Base-by-base conservation (phyloP, 106 monocot genomes). In the Platanthera zijinensis region DNA sequence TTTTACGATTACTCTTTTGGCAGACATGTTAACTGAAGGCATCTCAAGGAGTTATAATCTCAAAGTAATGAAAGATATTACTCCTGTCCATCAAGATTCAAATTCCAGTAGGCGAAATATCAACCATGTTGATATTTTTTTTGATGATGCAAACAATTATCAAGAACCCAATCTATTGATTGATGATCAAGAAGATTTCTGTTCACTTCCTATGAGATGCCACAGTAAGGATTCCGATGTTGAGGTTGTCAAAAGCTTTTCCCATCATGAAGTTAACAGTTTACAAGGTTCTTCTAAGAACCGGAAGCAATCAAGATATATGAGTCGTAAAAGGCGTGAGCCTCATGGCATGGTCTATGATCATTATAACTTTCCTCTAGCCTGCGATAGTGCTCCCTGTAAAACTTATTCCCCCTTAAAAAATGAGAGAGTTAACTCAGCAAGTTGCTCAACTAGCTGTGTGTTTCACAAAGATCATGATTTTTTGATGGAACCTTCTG, bases 141-240 rank as follows among this genome's bases (percentile, higher is more conserved):
- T 22, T 53, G 62, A 78, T 75, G 75, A 80, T 66, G 70, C 14
- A 51, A 72, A 64, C 82, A 51, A 69, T 85, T n/a, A 74, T 86
- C 19, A 72, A 28, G 69, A 51, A 28, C 72, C 80, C 47, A 69
- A 74, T 73, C 74, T 15, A 62, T 76, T 81, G 80, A 11, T 17
- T 39, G 80, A 50, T 68, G 74, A 66, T 22, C 14, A 25, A 39
- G 54, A 46, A 53, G 7, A 52, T 45, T n/a, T 6, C 66, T 66
- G 69, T 74, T 80, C 75, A 69, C 50, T 57, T 17, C 61, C 84
- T 69, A 84, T 77, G 61, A 78, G 67, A 80, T 82, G 80, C 48
- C 66, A 48, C 63, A 80, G 21, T n/a, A 25, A 80, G 8, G 70
- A 10, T 63, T 18, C 19, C 15, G 32, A 47, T 81, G 72, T 57